phyloP scores from a whole-genome alignment of 768 basidiomycete genomes.

The Suillus decipiens region DNA sequence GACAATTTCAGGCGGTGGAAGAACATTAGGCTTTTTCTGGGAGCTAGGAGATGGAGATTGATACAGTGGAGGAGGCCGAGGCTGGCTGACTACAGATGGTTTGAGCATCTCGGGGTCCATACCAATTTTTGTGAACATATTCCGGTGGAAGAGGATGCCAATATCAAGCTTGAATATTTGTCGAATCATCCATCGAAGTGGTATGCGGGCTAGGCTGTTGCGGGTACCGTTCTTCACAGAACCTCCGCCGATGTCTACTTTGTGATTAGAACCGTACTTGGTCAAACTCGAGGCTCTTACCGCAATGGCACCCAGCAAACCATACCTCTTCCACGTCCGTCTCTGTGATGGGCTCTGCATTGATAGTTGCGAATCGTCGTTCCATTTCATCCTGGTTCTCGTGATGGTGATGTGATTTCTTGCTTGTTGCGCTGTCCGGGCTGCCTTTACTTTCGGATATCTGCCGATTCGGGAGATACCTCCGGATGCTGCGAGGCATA shows the following conservation, averaged over 20 bases:
- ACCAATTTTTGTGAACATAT: constrained; percentile 43
- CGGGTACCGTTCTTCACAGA: constrained; percentile 56
- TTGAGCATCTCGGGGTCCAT: constrained; percentile 51
- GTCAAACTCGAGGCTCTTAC: constrained; percentile 37
- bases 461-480: constrained; percentile 7
- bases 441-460: constrained; percentile 17
- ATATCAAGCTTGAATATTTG: constrained; percentile 57
- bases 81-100: constrained; percentile 15
- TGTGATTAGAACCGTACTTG: background rate
- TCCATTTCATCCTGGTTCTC: constrained; percentile 41
- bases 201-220: constrained; percentile 66
- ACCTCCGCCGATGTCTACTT: constrained; percentile 75
- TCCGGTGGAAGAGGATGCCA: constrained; percentile 59
- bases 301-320: constrained; percentile 77
- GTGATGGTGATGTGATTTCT: constrained; percentile 13
- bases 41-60: constrained; percentile 25
- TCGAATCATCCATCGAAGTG: constrained; percentile 79
- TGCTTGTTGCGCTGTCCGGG: constrained; percentile 5
- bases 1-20: constrained; percentile 21
- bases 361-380: constrained; percentile 36
- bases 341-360: constrained; percentile 14
- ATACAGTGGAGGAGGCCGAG: constrained; percentile 40
- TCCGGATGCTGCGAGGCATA: constrained; percentile 41
- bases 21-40: constrained; percentile 13
- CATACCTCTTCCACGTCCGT: constrained; percentile 79